Base-by-base conservation (phyloP, 1,284 basidiomycete genomes). In the Rhodotorula sp. region DNA sequence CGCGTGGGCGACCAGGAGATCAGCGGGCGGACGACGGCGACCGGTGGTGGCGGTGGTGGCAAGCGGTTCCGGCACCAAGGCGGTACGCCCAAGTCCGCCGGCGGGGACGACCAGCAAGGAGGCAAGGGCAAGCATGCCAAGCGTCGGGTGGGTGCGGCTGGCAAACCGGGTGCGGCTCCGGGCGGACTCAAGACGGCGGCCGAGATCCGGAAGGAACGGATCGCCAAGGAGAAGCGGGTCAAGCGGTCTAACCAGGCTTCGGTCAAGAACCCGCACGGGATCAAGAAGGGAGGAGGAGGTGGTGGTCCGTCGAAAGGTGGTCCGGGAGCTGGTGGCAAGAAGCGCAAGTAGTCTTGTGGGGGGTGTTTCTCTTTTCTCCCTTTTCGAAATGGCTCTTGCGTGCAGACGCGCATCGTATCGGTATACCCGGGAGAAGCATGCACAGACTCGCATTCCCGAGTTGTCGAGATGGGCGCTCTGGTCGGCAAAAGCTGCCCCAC, bases 121-220 rank as follows among this genome's bases (percentile, higher is more conserved):
- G 68, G 70, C 18, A 70, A 66, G 59, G 61, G 54, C 61, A 69
- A 74, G 49, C 18, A 55, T 17, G 68, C 59, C 59, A 76, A 77
- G 71, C 69, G 74, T 22, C 67, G 72, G 49, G 73, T 71, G n/a
- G 61, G 71, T 24, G 68, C 49, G 3, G 69, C 68, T 6, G 70
- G 71, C 26, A 74, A 76, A 79, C 64, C 68, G 37, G 73, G 71
- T 18, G 66, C 77, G 76, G 68, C 82, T 82, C 69, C 67, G 18
- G 77, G 69, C 37, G 77, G 77, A 18, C 74, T 77, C 60, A 93
- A 91, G 83, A 89, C 86, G 0, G 87, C 87, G 49, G 90, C 91
- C 62, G 89, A 93, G 79, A 93, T 95, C 73, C 86, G 90, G 69
- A 93, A 89, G 79, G 82, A 85, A 42, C 85, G 92, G 70, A 87